Evolutionary conservation across 805 yeast species (phyloP), one percentile per base, ranked within the genome.

Genomic region (Zygosaccharomyces lentus): DNA sequence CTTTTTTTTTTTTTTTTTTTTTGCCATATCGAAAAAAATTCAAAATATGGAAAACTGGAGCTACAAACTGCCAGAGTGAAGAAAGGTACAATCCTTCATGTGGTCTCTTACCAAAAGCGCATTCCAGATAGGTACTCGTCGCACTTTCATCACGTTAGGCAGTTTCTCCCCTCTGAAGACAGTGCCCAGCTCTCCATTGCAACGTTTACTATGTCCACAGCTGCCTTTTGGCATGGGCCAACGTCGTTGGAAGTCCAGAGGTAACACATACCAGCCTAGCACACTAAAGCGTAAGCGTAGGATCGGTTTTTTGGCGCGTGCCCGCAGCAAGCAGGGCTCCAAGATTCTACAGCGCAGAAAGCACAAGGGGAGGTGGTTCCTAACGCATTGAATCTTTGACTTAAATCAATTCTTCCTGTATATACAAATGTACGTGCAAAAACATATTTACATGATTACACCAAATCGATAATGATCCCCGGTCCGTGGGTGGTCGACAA

Each of bases 241-340:
- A 45, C 56, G 58, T 46, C 73, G 96, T 74, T 83, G 90, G 84
- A 82, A 87, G 64, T 74, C 91, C 31, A 81, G 96, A 70, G 98
- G 99, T 68, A 85, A 87, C 70, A 87, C 96, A 15, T 91, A 84
- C 68, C 97, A 91, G 68, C 99, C 99, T 43, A 83, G 88, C 50
- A 88, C 95, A 4, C 71, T 87, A 52, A 87, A 86, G 65, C 78
- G 98, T 65, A 93, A 93, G 73, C 82, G 96, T 67, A 81, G 85
- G 27, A 75, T 85, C 47, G 99, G 99, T 0, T 93, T 90, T 58
- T 73, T 93, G 63, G 88, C 95, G 9, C 80, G 97, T 64, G 77
- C 84, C 67, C 80, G 82, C 61, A 69, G 84, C 6, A 78, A 75
- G 57, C 75, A 78, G 30, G 97, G 97, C 6, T 78, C 91, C 55